These are phyloP conservation scores for Leishmania aethiopica DNA, from an alignment of 208 protist species.

Conservation along the genomic window DNA sequence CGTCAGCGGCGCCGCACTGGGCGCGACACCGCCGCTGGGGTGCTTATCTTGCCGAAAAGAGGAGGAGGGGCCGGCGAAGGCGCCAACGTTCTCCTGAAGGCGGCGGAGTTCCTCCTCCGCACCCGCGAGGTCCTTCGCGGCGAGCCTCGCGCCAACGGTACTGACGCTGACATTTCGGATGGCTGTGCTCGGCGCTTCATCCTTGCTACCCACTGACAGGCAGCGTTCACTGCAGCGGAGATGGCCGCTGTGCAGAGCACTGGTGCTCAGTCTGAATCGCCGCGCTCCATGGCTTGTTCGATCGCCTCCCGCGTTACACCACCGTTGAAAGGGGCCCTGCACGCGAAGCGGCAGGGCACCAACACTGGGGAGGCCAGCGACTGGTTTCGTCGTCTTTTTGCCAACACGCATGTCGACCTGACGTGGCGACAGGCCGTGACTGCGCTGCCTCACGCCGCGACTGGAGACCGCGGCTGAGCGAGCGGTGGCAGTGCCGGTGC, in stretches of 20 bases:
- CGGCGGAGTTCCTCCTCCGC: conserved; percentile 18
- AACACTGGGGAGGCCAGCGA: neutral
- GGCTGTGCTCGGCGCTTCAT: neutral
- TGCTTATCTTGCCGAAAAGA: neutral
- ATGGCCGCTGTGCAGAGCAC: neutral
- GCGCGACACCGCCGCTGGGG: neutral
- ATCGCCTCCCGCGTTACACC: conserved; percentile 1
- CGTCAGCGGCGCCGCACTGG: neutral
- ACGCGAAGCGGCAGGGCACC: neutral
- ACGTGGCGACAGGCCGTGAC: neutral
- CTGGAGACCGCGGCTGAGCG: conserved; percentile 6
- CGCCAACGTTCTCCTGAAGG: conserved; percentile 8
- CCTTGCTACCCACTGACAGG: neutral
- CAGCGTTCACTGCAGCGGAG: neutral
- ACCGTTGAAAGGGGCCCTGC: neutral
- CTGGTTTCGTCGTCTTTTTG: neutral
- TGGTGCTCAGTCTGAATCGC: neutral
- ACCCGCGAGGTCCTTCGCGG: neutral
- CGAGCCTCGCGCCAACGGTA: neutral
- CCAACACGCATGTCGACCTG: neutral
- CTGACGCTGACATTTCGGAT: neutral
- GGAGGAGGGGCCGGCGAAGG: conserved; percentile 1
- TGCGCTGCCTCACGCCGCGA: neutral
- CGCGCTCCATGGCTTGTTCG: neutral
- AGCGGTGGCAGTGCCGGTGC: conserved; percentile 5